Conservation (phyloP, 192 early-diverging fungal species). For the Lobosporangium transversale region DNA sequence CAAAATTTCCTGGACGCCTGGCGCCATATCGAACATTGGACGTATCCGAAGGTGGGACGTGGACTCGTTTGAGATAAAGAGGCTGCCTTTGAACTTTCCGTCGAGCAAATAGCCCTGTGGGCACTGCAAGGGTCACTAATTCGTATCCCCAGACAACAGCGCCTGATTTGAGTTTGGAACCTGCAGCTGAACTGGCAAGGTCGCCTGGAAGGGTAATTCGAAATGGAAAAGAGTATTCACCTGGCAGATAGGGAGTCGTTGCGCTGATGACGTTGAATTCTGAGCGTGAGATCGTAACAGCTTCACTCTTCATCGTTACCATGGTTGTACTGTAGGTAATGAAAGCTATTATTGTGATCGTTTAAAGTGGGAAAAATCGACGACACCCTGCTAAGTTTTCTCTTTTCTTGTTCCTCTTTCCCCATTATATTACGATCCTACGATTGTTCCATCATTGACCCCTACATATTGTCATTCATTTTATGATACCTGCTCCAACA, state of each 20-base stretch:
- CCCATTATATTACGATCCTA: no score
- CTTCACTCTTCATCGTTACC: conserved; percentile 8
- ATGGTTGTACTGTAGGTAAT: neutral
- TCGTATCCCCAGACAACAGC: conserved; percentile 15
- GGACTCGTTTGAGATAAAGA: conserved; percentile 13
- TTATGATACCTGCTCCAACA: conserved; percentile 26
- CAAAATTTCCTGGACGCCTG: conserved; percentile 14
- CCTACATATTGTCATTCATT: no score
- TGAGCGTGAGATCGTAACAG: conserved; percentile 1
- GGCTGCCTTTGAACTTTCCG: conserved; percentile 10
- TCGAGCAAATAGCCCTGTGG: conserved; percentile 12
- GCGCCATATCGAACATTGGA: conserved; percentile 12
- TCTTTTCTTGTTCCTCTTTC: no score
- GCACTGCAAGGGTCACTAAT: conserved; percentile 3
- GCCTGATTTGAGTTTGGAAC: neutral
- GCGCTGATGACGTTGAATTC: conserved; percentile 12
- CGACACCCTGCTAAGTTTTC: no score
- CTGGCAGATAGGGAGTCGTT: conserved; percentile 15
- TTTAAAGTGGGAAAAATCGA: no score
- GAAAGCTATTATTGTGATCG: conserved; percentile 3
- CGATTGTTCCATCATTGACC: no score
- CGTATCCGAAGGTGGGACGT: conserved; percentile 22
- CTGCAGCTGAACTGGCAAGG: conserved; percentile 8
- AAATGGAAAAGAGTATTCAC: conserved; percentile 13
- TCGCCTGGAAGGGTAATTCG: conserved; percentile 21